These are phyloP conservation scores for Pleurotus pulmonarius DNA, from an alignment of 768 basidiomycete genomes.

Conservation along the genomic window DNA sequence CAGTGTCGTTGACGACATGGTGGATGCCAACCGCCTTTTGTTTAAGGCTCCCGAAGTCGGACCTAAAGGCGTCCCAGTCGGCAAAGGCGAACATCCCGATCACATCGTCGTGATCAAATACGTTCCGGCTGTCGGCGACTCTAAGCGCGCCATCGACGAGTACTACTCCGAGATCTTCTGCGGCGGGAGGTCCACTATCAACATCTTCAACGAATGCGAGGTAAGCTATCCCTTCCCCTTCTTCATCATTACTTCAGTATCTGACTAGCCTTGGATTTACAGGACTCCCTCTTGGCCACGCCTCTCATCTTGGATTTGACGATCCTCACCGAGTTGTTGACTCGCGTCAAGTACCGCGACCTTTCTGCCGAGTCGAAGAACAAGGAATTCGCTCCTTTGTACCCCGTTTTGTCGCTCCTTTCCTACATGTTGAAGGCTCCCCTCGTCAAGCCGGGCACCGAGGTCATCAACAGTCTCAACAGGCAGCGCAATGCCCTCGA, in stretches of 20 bases:
- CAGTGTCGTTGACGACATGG: constrained; percentile 98
- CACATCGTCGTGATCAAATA: constrained; percentile 98
- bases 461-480: constrained; percentile 93
- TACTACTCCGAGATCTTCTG: constrained; percentile 99
- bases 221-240: constrained; percentile 30
- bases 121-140: constrained; percentile 93
- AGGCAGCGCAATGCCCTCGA: constrained; percentile 95
- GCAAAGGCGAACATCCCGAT: constrained; percentile 96
- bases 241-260: background rate
- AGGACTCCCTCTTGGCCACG: constrained; percentile 94
- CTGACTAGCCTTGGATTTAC: constrained; percentile 11
- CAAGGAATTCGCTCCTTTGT: constrained; percentile 75
- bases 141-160: constrained; percentile 98
- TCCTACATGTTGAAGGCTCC: constrained; percentile 98
- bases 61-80: constrained; percentile 42
- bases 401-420: constrained; percentile 88
- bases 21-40: constrained; percentile 81
- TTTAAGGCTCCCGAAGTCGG: constrained; percentile 76
- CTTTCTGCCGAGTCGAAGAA: constrained; percentile 29
- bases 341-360: constrained; percentile 87
- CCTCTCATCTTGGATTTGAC: constrained; percentile 93
- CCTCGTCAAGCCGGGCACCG: constrained; percentile 91
- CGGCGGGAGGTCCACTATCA: constrained; percentile 90
- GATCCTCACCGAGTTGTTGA: constrained; percentile 91
- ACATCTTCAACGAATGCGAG: constrained; percentile 98